A percentile compares a stretch with the other conserved stretches of the same genome.
Conservation (phyloP, 2,329 filamentous ascomycete genomes). For the Aspergillus fructus region DNA sequence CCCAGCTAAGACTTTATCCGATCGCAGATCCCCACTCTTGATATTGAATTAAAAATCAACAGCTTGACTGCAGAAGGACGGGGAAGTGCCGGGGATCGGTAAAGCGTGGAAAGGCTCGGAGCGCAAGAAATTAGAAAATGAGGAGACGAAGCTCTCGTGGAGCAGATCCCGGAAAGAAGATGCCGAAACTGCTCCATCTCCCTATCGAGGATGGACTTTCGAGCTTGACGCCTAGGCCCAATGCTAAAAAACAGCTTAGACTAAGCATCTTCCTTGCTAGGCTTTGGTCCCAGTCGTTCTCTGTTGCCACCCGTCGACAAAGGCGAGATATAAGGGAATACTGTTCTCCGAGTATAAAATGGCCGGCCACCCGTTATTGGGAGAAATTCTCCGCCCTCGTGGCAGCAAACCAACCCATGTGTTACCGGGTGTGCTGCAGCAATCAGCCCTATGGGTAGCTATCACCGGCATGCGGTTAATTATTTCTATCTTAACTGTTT, state of each 20-base stretch:
- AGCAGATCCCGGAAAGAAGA: neutral
- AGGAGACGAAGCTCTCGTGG: neutral
- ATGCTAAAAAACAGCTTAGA: too few species aligned
- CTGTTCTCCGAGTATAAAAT: too few species aligned
- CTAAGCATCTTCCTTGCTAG: too few species aligned
- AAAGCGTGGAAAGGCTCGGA: neutral
- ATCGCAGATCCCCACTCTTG: neutral
- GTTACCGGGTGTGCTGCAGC: neutral
- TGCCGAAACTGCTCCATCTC: neutral
- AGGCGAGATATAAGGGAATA: too few species aligned
- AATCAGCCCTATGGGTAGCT: neutral
- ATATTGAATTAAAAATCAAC: neutral
- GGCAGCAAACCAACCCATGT: neutral
- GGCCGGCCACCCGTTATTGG: neutral
- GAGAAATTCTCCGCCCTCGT: slow-evolving; percentile 1
- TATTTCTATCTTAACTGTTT: too few species aligned
- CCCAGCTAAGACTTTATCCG: neutral
- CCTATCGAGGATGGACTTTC: too few species aligned
- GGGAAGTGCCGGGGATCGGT: neutral
- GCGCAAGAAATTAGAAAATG: neutral
- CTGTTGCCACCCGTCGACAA: too few species aligned
- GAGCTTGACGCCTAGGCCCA: too few species aligned
- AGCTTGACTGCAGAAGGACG: neutral
- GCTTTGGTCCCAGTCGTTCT: too few species aligned
- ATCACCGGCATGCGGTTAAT: too few species aligned